Conservation (phyloP, 768 basidiomycete species). For the Chlorophyllum brunneum region DNA sequence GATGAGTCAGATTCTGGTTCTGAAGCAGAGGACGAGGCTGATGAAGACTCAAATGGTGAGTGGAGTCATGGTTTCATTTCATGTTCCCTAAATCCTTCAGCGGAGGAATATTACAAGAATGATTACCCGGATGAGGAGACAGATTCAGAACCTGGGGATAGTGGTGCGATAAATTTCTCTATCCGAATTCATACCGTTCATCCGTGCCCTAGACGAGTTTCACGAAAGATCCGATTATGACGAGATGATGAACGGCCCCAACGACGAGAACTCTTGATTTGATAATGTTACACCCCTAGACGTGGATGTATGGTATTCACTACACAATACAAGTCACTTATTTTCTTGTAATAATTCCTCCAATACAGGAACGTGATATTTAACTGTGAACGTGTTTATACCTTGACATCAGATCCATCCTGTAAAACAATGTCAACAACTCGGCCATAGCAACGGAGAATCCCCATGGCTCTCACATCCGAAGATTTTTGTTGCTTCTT, state of each 20-base stretch:
- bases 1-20: slow-evolving; percentile 63
- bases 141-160: slow-evolving; percentile 32
- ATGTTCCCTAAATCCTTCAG: slow-evolving; percentile 29
- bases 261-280: slow-evolving; percentile 22
- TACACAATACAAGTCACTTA: slow-evolving; percentile 6
- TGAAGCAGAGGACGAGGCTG: slow-evolving; percentile 69
- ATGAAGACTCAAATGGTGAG: slow-evolving; percentile 82
- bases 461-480: background rate
- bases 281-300: background rate
- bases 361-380: background rate
- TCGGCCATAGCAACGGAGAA: background rate
- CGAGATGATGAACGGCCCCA: slow-evolving; percentile 30
- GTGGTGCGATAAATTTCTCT: slow-evolving; percentile 25
- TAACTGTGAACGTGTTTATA: background rate
- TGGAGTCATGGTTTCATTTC: slow-evolving; percentile 3
- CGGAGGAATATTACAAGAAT: slow-evolving; percentile 81
- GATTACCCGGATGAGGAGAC: slow-evolving; percentile 84
- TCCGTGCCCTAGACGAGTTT: slow-evolving; percentile 44
- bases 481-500: background rate
- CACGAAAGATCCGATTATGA: slow-evolving; percentile 52
- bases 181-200: background rate
- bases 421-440: background rate
- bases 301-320: slow-evolving; percentile 6
- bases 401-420: background rate
- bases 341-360: background rate